Evolutionary conservation across 208 protist species (phyloP).

Genomic region (Leishmania amazonensis): DNA sequence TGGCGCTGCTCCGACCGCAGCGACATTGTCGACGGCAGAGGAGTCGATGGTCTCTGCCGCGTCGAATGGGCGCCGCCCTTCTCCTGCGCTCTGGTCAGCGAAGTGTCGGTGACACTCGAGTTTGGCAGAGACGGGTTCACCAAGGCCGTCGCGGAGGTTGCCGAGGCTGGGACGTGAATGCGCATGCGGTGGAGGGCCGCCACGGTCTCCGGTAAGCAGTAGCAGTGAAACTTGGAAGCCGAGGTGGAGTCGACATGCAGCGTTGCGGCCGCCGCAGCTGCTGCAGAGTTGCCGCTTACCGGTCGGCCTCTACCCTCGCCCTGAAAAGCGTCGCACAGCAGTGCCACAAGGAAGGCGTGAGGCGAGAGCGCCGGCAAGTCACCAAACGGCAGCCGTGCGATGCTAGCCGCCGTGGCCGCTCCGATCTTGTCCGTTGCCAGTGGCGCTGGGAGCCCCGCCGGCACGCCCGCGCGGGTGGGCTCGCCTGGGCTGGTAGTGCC

Average conservation of each 20-base stretch:
- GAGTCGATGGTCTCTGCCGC: neutral
- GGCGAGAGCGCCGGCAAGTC: conserved; percentile 15
- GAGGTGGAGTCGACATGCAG: neutral
- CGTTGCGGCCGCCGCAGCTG: neutral
- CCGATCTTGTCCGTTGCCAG: neutral
- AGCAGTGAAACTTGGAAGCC: conserved; percentile 13
- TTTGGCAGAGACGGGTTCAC: neutral
- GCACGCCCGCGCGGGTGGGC: neutral
- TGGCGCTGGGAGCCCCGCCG: neutral
- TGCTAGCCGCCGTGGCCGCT: conserved; percentile 6
- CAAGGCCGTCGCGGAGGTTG: neutral
- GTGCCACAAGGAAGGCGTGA: conserved; percentile 13
- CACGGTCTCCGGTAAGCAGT: conserved; percentile 35
- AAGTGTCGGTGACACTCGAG: neutral
- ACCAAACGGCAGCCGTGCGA: conserved; percentile 31
- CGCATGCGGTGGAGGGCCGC: conserved; percentile 34
- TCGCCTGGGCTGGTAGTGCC: neutral
- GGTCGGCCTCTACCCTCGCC: neutral
- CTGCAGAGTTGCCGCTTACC: neutral
- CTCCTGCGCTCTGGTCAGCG: neutral
- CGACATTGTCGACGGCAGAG: neutral
- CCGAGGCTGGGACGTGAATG: neutral
- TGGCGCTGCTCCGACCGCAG: neutral
- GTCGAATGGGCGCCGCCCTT: neutral
- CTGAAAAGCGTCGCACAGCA: conserved; percentile 28